Evolutionary conservation across 1,284 basidiomycete genomes (phyloP), one percentile per base, ranked within the genome.

Genomic region (Apiotrichum akiyoshidainum): DNA sequence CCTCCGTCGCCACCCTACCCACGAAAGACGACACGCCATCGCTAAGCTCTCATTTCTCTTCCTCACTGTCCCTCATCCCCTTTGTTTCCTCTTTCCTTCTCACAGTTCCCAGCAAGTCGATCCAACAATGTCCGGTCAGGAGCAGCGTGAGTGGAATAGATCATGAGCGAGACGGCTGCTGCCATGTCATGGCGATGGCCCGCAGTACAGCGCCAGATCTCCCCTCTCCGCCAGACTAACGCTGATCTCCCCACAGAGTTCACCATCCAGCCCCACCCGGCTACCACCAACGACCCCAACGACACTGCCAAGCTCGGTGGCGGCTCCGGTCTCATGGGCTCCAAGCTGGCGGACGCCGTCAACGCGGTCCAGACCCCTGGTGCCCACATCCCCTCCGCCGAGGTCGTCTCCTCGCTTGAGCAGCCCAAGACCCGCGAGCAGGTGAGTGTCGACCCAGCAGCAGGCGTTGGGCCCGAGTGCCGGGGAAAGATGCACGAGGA

Each of bases 191-290:
- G 7, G 26, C 7, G 26, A 31, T 7, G 7, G 26, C 26, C 26
- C 26, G 26, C 26, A 31, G 26, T 31, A 7, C 55, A 44, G 9
- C 1, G 9, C 31, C 31, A n/a, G 16, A 12, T 17, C 10, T 33
- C 1, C 13, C 31, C 45, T 16, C 26, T 5, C 45, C 45, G 22
- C 13, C 11, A 21, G 44, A 11, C 46, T 33, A 9, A 14, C 35
- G n/a, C 51, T 52, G 41, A 52, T 41, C 26, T 12, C 26, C 33
- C 5, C 22, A 21, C 58, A 58, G 73, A 68, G 47, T 80, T 80
- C 73, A 71, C 63, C 46, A 80, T 78, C 70, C 78, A 77, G 63
- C 79, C 79, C 26, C 76, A 79, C 68, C 77, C 77, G 40, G 78
- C 77, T 34, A 78, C 69, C 67, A 75, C 73, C 63, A 79, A 78